These are phyloP conservation scores for Calonectria pauciramosa DNA, from an alignment of 2,329 filamentous ascomycete species.

Conservation along the genomic window DNA sequence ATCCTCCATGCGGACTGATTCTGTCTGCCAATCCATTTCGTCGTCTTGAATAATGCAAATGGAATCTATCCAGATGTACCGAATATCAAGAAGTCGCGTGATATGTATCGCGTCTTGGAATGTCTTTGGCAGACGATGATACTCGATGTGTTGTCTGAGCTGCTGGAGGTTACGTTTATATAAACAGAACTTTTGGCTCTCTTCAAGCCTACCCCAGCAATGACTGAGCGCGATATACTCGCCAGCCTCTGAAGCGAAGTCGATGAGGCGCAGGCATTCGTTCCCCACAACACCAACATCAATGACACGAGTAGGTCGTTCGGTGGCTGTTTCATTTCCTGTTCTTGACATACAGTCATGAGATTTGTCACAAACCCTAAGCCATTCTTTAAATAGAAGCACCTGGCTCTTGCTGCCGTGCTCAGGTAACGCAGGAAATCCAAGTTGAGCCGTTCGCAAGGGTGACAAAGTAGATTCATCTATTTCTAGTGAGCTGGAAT, in stretches of 20 bases:
- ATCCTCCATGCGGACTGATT: slow-evolving; percentile 3
- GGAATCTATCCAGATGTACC: not conserved
- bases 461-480: not conserved
- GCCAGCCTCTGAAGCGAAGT: not conserved
- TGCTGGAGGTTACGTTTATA: not conserved
- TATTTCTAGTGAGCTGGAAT: not conserved
- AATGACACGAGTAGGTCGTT: not conserved
- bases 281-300: not conserved
- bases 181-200: not conserved
- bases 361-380: not conserved
- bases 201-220: not conserved
- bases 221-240: not conserved
- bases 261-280: not conserved
- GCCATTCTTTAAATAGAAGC: not conserved
- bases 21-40: not conserved
- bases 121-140: not conserved
- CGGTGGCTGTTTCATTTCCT: not conserved
- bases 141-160: not conserved
- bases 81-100: not conserved
- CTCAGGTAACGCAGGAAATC: not conserved
- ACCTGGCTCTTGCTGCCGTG: not conserved
- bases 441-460: not conserved
- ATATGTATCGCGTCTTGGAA: slow-evolving; percentile 2
- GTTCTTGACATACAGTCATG: not conserved
- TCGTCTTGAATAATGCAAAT: not conserved